These are phyloP conservation scores for Voacanga thouarsii DNA, from an alignment of 257 asterid genomes.

Conservation along the genomic window DNA sequence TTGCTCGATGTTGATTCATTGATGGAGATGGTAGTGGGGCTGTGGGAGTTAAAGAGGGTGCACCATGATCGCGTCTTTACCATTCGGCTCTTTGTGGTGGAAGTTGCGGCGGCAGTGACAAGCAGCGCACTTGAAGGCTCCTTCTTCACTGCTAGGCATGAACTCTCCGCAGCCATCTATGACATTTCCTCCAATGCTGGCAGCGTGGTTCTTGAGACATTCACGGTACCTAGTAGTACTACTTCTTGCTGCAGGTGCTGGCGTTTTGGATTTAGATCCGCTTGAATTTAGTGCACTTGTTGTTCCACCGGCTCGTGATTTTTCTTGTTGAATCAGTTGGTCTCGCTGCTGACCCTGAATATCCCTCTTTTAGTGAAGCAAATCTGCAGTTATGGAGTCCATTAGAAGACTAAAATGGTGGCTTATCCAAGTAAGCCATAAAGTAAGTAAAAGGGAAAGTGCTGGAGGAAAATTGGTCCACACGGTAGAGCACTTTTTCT, in stretches of 20 bases:
- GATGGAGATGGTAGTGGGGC: constrained; percentile 46
- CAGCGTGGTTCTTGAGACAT: constrained; percentile 91
- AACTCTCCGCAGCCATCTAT: constrained; percentile 97
- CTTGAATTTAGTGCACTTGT: constrained; percentile 32
- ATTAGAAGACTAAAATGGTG: constrained; percentile 2
- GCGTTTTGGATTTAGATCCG: constrained; percentile 44
- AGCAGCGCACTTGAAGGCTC: constrained; percentile 89
- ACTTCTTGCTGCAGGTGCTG: constrained; percentile 11
- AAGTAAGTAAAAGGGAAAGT: not conserved
- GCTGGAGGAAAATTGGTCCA: constrained; percentile 13
- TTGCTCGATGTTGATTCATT: constrained; percentile 32
- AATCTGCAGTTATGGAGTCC: not conserved
- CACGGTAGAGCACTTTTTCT: constrained; percentile 19
- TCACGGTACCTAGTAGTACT: constrained; percentile 51
- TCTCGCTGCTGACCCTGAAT: not conserved
- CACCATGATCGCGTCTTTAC: constrained; percentile 29
- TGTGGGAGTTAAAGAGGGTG: constrained; percentile 66
- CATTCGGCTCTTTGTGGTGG: constrained; percentile 54
- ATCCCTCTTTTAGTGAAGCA: constrained; percentile 3
- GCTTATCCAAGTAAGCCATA: not conserved
- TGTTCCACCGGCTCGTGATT: constrained; percentile 15
- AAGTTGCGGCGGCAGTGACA: constrained; percentile 85
- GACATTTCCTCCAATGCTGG: constrained; percentile 76
- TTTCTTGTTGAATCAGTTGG: constrained; percentile 23
- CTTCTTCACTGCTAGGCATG: constrained; percentile 88